Percentiles rank a stretch among this genome's conserved stretches.
Conservation (phyloP, 1,284 basidiomycete genomes). For the Cryptococcus sp. region DNA sequence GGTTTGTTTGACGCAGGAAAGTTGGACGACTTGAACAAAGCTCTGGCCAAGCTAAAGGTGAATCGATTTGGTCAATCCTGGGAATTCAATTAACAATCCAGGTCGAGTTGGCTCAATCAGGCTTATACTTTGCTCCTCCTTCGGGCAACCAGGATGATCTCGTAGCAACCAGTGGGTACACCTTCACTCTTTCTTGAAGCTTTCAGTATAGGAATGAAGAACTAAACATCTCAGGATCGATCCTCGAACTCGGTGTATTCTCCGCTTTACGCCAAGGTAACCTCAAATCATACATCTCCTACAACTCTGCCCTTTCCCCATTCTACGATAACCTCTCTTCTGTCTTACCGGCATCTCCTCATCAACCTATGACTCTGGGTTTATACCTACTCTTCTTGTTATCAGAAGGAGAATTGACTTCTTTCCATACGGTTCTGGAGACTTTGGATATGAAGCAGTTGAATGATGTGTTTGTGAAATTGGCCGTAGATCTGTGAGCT, state of each 20-base stretch:
- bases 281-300: constrained; percentile 88
- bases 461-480: constrained; percentile 72
- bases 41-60: constrained; percentile 42
- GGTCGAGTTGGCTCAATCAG: constrained; percentile 45
- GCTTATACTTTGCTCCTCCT: constrained; percentile 46
- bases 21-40: constrained; percentile 22
- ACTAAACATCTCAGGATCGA: constrained; percentile 61
- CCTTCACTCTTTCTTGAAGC: neutral
- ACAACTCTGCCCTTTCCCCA: constrained; percentile 84
- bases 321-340: constrained; percentile 85
- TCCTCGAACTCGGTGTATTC: constrained; percentile 92
- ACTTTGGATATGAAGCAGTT: constrained; percentile 64
- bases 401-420: constrained; percentile 92
- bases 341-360: constrained; percentile 71
- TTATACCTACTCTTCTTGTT: constrained; percentile 91
- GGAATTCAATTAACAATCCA: constrained; percentile 9
- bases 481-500: constrained; percentile 69
- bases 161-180: constrained; percentile 42
- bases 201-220: neutral
- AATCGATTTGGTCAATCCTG: constrained; percentile 5
- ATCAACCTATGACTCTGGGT: constrained; percentile 83
- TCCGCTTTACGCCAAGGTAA: constrained; percentile 84
- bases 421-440: constrained; percentile 99
- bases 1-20: constrained; percentile 21
- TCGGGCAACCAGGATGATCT: constrained; percentile 38